Evolutionary conservation across 1,139 yeast species (phyloP).

Genomic region (Williopsis jadinii): DNA sequence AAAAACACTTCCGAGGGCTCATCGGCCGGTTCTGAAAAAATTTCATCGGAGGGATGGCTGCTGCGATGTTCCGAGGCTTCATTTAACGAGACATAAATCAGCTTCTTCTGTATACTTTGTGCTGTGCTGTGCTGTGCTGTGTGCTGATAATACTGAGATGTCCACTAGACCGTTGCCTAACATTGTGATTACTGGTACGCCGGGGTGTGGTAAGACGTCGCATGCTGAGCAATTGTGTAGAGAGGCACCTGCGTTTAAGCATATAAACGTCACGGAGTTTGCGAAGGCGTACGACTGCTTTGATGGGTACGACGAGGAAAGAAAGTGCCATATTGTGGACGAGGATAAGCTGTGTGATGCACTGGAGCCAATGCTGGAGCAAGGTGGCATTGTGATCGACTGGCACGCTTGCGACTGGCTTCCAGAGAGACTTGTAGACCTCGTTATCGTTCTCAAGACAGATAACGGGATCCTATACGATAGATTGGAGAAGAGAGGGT

Average conservation of each 20-base stretch:
- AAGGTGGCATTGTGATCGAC: constrained; percentile 85
- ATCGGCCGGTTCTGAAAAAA: not conserved
- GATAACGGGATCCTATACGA: constrained; percentile 68
- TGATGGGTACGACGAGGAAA: constrained; percentile 77
- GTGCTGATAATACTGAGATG: constrained; percentile 5
- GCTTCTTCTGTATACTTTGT: not conserved
- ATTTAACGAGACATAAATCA: no score
- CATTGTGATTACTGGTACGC: constrained; percentile 90
- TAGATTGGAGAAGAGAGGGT: constrained; percentile 66
- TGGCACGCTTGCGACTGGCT: constrained; percentile 98
- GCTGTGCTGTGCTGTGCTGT: no score
- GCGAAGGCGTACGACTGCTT: constrained; percentile 75
- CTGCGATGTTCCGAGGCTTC: no score
- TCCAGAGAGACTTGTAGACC: constrained; percentile 87
- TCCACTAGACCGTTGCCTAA: constrained; percentile 54
- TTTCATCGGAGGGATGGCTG: not conserved
- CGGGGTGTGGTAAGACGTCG: constrained; percentile 94
- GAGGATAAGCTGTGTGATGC: constrained; percentile 83
- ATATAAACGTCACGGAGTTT: constrained; percentile 69
- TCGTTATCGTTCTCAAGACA: constrained; percentile 82
- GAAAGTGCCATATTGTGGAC: constrained; percentile 86
- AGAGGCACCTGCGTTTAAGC: constrained; percentile 42
- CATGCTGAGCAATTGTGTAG: constrained; percentile 63
- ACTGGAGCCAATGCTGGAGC: constrained; percentile 67
- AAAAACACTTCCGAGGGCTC: not conserved